Evolutionary conservation across 495 filamentous ascomycete genomes (phyloP).

Genomic region (Bombardia bombarda): DNA sequence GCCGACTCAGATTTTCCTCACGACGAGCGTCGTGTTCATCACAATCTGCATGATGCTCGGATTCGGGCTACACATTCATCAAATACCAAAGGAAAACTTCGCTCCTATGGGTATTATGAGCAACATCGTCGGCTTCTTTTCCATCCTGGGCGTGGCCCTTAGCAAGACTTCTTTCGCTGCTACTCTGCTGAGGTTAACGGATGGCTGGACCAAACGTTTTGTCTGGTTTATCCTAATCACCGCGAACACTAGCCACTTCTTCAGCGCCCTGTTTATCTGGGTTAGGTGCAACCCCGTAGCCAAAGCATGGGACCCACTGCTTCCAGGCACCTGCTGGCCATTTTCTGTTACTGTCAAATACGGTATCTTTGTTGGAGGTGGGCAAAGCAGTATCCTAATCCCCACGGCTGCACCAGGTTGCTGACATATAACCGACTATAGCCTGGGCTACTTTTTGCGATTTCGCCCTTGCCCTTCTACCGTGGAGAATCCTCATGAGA

Average conservation of each 20-base stretch:
- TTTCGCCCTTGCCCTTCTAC: conserved; percentile 23
- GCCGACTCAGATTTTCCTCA: not conserved
- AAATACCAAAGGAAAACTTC: conserved; percentile 16
- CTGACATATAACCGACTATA: conserved; percentile 1
- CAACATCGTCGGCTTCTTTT: conserved; percentile 14
- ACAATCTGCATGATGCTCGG: conserved; percentile 15
- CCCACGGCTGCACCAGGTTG: too few species aligned
- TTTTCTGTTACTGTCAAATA: not conserved
- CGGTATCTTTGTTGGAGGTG: conserved; percentile 11
- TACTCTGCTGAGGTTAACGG: conserved; percentile 16
- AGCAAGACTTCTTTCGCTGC: conserved; percentile 30
- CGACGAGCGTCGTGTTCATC: conserved; percentile 11
- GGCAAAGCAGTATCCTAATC: not conserved
- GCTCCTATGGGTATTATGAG: conserved; percentile 7
- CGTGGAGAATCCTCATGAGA: conserved; percentile 26
- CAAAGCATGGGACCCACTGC: conserved; percentile 20
- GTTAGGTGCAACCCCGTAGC: conserved; percentile 26
- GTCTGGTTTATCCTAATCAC: conserved; percentile 23
- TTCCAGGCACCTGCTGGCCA: conserved; percentile 17
- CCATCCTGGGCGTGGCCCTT: conserved; percentile 15
- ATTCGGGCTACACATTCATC: conserved; percentile 16
- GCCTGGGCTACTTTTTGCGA: conserved; percentile 23
- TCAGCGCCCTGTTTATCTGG: conserved; percentile 32
- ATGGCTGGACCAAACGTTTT: conserved; percentile 14
- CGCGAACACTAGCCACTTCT: conserved; percentile 28